Percentiles rank a stretch among this genome's conserved stretches.
phyloP scores from a whole-genome alignment of 768 basidiomycete genomes.

The Russula sp. region DNA sequence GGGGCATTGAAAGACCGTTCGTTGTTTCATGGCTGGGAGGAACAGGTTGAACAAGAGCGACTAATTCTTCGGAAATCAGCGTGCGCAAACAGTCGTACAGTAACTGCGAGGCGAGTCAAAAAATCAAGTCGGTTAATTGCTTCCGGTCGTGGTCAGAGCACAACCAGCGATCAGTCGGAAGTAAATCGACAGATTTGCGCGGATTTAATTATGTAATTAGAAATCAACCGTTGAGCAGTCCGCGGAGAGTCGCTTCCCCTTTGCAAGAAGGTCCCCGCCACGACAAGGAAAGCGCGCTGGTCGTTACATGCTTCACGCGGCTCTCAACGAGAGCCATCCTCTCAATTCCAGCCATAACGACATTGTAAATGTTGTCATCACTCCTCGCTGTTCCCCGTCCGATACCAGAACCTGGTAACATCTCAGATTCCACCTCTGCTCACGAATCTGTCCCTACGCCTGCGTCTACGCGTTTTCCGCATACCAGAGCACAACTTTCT shows the following conservation, averaged over 20 bases:
- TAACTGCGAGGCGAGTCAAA: too few relatives aligned
- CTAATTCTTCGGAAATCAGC: too few relatives aligned
- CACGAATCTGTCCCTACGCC: conserved; percentile 5
- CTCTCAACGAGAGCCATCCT: conserved; percentile 23
- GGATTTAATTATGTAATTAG: conserved; percentile 7
- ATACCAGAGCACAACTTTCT: conserved; percentile 74
- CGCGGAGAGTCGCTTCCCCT: not conserved
- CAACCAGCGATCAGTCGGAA: not conserved
- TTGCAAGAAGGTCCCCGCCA: not conserved
- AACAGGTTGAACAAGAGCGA: not conserved
- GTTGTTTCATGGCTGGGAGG: not conserved
- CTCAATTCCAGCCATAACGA: conserved; percentile 20
- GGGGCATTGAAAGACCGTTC: not conserved
- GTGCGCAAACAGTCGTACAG: too few relatives aligned
- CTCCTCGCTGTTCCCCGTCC: conserved; percentile 20
- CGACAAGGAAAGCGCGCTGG: conserved; percentile 7
- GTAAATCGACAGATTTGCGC: not conserved
- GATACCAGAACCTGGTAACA: conserved; percentile 14
- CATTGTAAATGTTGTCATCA: conserved; percentile 20
- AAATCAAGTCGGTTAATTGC: not conserved
- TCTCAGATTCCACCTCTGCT: conserved; percentile 16
- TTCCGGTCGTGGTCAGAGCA: not conserved
- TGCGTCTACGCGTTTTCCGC: conserved; percentile 52
- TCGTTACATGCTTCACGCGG: conserved; percentile 22
- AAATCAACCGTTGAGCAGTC: not conserved